Evolutionary conservation across 331 rosid genomes (phyloP).

Genomic region (Malus hybrid): DNA sequence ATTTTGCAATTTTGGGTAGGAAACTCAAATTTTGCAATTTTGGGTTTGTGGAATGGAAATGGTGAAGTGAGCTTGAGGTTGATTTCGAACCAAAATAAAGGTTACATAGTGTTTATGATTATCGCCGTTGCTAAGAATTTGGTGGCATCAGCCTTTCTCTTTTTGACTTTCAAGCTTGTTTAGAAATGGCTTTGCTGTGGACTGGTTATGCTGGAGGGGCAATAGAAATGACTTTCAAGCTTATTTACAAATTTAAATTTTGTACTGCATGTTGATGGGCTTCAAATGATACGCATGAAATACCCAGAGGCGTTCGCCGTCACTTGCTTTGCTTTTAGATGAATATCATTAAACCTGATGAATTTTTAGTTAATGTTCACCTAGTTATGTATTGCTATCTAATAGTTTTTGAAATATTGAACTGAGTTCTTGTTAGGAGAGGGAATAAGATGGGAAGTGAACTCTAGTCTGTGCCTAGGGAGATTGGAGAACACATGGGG

Average conservation of each 20-base stretch:
- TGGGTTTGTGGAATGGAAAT: not conserved
- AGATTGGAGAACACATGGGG: not conserved
- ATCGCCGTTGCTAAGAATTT: not conserved
- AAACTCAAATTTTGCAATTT: not conserved
- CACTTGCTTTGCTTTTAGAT: not conserved
- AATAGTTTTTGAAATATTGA: not conserved
- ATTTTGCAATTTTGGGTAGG: not conserved
- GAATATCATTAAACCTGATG: conserved; percentile 7
- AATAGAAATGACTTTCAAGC: not conserved
- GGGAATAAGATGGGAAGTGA: not conserved
- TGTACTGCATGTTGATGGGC: not conserved
- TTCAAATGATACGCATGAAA: not conserved
- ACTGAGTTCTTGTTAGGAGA: not conserved
- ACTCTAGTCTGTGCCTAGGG: not conserved
- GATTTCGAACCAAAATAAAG: not conserved
- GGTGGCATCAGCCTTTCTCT: not conserved
- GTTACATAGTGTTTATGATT: not conserved
- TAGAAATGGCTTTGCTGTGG: not conserved
- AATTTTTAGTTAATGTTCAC: not conserved
- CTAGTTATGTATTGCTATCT: not conserved
- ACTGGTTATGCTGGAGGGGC: not conserved
- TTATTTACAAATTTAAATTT: not conserved
- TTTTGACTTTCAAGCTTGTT: not conserved
- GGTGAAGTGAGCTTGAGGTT: not conserved
- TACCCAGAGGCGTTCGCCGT: not conserved